Conservation (phyloP, 805 yeast genomes). For the Metschnikowia hibisci region DNA sequence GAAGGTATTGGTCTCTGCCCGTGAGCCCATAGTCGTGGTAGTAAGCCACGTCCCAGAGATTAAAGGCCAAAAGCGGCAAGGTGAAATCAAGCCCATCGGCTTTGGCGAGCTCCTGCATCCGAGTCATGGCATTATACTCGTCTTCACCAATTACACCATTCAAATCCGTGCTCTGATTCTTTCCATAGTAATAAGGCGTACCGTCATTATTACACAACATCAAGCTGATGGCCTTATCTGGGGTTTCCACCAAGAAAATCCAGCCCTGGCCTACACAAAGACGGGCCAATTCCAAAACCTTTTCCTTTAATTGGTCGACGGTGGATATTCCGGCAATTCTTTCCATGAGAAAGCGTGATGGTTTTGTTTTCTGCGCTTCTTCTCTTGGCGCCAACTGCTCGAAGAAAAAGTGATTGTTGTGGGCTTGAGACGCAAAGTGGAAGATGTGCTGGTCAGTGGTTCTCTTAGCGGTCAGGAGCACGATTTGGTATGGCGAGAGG, state of each 20-base stretch:
- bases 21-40: constrained; percentile 76
- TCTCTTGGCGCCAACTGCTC: constrained; percentile 48
- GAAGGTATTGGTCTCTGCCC: constrained; percentile 69
- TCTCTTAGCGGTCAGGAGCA: constrained; percentile 62
- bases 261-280: constrained; percentile 65
- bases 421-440: constrained; percentile 87
- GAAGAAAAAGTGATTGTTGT: constrained; percentile 87
- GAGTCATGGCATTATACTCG: constrained; percentile 44
- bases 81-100: constrained; percentile 54
- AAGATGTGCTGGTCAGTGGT: constrained; percentile 65
- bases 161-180: constrained; percentile 70
- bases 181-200: constrained; percentile 66
- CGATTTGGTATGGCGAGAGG: constrained; percentile 67
- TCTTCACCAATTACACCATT: constrained; percentile 64
- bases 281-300: constrained; percentile 49
- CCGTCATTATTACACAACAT: constrained; percentile 67
- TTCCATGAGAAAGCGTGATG: constrained; percentile 37
- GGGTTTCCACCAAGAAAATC: constrained; percentile 66
- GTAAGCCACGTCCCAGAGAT: constrained; percentile 89
- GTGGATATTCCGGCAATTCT: constrained; percentile 33
- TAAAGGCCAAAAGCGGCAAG: constrained; percentile 72
- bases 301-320: constrained; percentile 49
- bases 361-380: constrained; percentile 32
- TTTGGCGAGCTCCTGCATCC: constrained; percentile 35
- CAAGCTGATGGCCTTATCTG: constrained; percentile 54